Base-by-base conservation (phyloP, 345 rosid genomes). In the Gossypium australe region DNA sequence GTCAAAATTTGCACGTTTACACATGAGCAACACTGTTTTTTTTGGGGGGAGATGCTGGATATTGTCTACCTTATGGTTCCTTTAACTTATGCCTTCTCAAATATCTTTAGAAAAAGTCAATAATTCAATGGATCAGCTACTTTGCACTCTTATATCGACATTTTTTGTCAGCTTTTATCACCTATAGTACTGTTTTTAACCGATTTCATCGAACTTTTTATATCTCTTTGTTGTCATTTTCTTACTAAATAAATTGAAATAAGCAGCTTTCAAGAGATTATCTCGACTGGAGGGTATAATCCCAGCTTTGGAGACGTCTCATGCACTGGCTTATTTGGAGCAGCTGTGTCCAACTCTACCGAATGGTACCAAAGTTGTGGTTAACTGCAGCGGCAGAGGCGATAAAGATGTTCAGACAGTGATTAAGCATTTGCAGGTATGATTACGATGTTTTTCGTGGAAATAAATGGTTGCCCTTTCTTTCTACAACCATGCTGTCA, bases 391-490 rank as follows among this genome's bases (percentile, higher is more conserved):
- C 9, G 97, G 98, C 68, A 85, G 98, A 82, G 98, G 98, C 12
- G 97, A 94, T 75, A 94, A 94, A 79, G 97, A 94, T 77, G 98
- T 94, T 70, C 94, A 92, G 3, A 94, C 97, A 9, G 98, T 85
- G 38, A 88, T 87, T 51, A 92, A 92, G 64, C 70, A 86, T 76
- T 83, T 94, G 82, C 75, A 89, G 76, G 76, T 90, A 67, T 92
- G 69, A 57, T 82, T 55, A 88, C 7, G 11, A 25, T 48, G 27
- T 17, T 68, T 5, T 11, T 48, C 55, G 1, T 67, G 56, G 8
- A 70, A 45, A 51, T 69, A 9, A 68, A 11, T 9, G 58, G 24
- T 16, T 14, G 14, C 17, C 59, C 44, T 44, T 24, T 14, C 58
- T 24, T 68, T 48, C 7, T 3, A 16, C 43, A 9, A 2, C 18